Percentiles rank a stretch among this genome's conserved stretches.
Conservation (phyloP, 2,329 filamentous ascomycete species). For the Colletotrichum sp. region DNA sequence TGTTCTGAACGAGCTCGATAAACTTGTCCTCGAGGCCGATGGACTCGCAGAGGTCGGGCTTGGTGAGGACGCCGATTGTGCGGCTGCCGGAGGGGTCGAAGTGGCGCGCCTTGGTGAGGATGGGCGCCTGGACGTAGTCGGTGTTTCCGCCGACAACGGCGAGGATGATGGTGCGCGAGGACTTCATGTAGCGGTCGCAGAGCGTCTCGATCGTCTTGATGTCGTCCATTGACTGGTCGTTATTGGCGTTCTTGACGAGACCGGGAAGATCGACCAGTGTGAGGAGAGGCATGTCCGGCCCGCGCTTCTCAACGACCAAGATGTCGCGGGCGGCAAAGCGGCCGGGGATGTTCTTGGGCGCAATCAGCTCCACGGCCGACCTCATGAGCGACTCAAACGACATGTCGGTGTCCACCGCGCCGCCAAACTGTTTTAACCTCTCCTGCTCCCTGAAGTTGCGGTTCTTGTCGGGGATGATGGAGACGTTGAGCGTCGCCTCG, state of each 20-base stretch:
- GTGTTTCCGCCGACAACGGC: conserved; percentile 62
- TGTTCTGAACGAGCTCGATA: conserved; percentile 56
- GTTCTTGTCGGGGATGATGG: conserved; percentile 60
- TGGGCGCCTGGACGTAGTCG: conserved; percentile 58
- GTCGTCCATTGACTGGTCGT: conserved; percentile 57
- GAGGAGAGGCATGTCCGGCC: conserved; percentile 63
- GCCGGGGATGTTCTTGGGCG: conserved; percentile 53
- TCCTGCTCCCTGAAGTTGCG: conserved; percentile 52
- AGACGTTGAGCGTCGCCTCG: conserved; percentile 50
- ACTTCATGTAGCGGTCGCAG: conserved; percentile 61
- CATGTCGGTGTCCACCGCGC: conserved; percentile 46
- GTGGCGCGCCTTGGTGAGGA: conserved; percentile 54
- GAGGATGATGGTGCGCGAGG: conserved; percentile 58
- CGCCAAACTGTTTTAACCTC: conserved; percentile 52
- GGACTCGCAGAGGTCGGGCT: conserved; percentile 57
- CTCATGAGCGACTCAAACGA: conserved; percentile 58
- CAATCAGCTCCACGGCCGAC: conserved; percentile 55
- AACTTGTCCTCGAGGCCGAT: conserved; percentile 60
- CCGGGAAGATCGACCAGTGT: conserved; percentile 69
- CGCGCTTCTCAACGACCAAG: conserved; percentile 63
- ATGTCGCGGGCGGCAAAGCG: conserved; percentile 58
- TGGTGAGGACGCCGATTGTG: conserved; percentile 58
- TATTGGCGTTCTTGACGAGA: conserved; percentile 58
- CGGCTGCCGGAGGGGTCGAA: conserved; percentile 55
- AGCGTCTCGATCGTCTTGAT: conserved; percentile 57